Base-by-base conservation (phyloP, 1,139 yeast genomes). In the Pichia sp. region DNA sequence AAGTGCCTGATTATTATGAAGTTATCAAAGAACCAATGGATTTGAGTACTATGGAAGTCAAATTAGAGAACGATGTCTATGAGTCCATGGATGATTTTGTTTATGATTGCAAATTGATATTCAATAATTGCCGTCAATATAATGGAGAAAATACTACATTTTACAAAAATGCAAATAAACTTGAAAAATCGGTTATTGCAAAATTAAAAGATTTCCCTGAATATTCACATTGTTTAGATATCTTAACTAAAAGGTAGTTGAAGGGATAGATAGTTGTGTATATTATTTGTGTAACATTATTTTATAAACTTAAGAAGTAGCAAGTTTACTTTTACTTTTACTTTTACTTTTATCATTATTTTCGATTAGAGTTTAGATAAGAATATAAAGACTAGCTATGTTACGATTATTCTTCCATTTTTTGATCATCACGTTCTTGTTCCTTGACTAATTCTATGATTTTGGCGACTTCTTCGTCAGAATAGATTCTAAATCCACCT, bases 1-100 rank as follows among this genome's bases (percentile, higher is more conserved):
- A 94, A 61, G 99, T 94, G 15, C 90, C 96, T 0, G 99, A 94
- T 66, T 94, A 94, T 64, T 93, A 93, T 64, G 96, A 89, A 58
- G 95, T 93, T 28, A 93, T 93, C 54, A 90, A 91, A 62, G 98
- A 93, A 64, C 99, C 99, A n/a, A 94, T 94, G 99, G 99, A 94
- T 65, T 71, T 93, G 48, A 81, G 94, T 24, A 90, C 98, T 0
- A 93, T 94, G 96, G 99, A 93, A 62, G 84, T 79, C 62, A 88
- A 91, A 62, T 73, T 94, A 38, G 99, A 93, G 55, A 89, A 87
- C 59, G 96, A 93, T 67, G 86, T 86, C 57, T 94, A 94, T 66
- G 88, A 86, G 52, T 79, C 87, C 14, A 85, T 94, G 76, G 97
- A 90, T 57, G 93, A 89, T 62, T 94, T 91, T 65, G 75, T 91